Base-by-base conservation (phyloP, 208 protist species). In the Herpetomonas muscarum region DNA sequence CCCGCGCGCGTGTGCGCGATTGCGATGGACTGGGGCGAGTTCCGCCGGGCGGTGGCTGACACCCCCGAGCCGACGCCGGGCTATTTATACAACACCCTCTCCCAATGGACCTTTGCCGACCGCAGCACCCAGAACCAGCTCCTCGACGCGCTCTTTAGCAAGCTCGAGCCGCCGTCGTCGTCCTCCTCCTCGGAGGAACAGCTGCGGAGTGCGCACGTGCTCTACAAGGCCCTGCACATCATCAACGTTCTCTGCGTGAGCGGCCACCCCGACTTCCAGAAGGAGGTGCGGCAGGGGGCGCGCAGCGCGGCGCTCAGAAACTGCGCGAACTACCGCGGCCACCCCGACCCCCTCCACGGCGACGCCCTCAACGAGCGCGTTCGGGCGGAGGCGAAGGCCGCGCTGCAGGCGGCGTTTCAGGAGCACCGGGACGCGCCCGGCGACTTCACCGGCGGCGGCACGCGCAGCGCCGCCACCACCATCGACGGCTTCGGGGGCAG, bases 311-410 rank as follows among this genome's bases (percentile, higher is more conserved):
- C 22, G 29, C 54, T 82, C 17, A 26, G 24, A 7, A 65, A 48
- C 50, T 61, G 65, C 65, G 52, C 65, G 4, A 55, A 39, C 28
- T 90, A 75, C 70, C 59, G 74, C 42, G 82, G 85, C 7, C 34
- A 50, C 15, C 54, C 48, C 17, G 78, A 87, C 45, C 29, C 61
- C 26, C 55, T 64, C 19, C 75, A 74, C 52, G 83, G 67, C 26
- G 77, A 90, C 63, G 48, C 45, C 26, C 68, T 76, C 28, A 90
- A 87, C 64, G 79, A 83, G 52, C 79, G 79, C 48, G 81, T 92
- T 34, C 67, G 73, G 15, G 46, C 60, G 13, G 72, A 79, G 39
- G 76, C 81, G 15, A 62, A 68, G 24, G 64, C 74, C 0, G 77
- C 73, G 2, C 54, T 92, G 13, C 61, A 87, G 32, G 72, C 67